phyloP scores from a whole-genome alignment of 2,329 filamentous ascomycete genomes.

The Stachybotrys chlorohalonatus region DNA sequence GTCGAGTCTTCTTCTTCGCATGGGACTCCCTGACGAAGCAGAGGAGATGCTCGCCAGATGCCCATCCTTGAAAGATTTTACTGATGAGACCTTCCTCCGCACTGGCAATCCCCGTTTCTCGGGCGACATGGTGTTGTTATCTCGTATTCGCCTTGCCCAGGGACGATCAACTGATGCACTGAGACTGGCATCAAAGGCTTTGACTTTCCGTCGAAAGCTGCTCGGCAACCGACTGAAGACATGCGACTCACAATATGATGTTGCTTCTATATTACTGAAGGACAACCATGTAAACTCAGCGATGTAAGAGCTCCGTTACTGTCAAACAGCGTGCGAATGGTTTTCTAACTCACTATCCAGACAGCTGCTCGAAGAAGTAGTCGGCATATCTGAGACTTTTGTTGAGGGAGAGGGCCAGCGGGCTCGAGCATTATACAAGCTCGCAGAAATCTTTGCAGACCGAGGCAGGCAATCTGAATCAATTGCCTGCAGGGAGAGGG shows the following conservation, averaged over 20 bases:
- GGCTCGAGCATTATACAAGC: constrained; percentile 12
- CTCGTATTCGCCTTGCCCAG: constrained; percentile 7
- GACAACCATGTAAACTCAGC: constrained; percentile 8
- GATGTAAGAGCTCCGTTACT: constrained; percentile 9
- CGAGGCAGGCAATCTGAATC: constrained; percentile 1
- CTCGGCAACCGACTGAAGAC: constrained; percentile 14
- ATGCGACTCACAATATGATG: constrained; percentile 13
- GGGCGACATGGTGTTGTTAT: constrained; percentile 16
- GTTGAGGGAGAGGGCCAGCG: constrained; percentile 13
- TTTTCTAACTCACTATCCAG: constrained; percentile 3
- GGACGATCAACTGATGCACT: constrained; percentile 10
- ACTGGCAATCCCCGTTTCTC: constrained; percentile 17
- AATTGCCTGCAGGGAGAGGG: constrained; percentile 3
- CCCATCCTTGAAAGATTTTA: constrained; percentile 22
- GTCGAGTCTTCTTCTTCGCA: constrained; percentile 22
- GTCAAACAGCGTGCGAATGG: constrained; percentile 1
- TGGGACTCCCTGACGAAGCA: constrained; percentile 22
- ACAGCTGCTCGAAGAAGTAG: constrained; percentile 10
- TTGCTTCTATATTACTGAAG: constrained; percentile 9
- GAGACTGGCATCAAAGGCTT: constrained; percentile 12
- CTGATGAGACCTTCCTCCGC: constrained; percentile 24
- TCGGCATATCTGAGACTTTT: constrained; percentile 12
- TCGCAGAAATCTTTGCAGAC: constrained; percentile 7
- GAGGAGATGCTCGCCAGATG: constrained; percentile 19
- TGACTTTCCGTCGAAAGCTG: constrained; percentile 12